Evolutionary conservation across 257 asterid species (phyloP), one percentile per base, ranked within the genome.

Genomic region (Coffea canephora): DNA sequence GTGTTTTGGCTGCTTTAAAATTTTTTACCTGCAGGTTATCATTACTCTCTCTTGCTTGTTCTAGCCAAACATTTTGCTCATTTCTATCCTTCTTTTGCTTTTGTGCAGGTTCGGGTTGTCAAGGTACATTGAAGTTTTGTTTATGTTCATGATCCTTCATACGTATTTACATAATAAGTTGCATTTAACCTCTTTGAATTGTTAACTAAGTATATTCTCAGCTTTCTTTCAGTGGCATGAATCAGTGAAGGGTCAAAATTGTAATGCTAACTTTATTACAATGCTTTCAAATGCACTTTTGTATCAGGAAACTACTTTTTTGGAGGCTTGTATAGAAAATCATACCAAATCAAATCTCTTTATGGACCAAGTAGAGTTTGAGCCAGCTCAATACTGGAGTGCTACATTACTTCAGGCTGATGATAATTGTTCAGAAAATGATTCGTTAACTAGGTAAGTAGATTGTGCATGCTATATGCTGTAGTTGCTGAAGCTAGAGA

Each of bases 301-400:
- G 54, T 84, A 90, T 84, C 97, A 95, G 99, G 97, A 92, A 78
- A 84, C 87, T 31, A 95, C 97, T 41, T 89, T 95, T 85, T 73
- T 95, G 89, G 99, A 95, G 90, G 97, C 97, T 68, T 93, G 99
- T 88, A 87, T 95, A 78, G 99, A 95, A 84, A 95, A 95, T 81
- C 96, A 95, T 88, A 95, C 99, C 57, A 95, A 95, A 89, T 87
- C 97, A 82, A 91, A 92, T 87, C 97, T 95, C 71, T 95, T 80
- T 88, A 93, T 95, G 98, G 99, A 92, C 87, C 98, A 95, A 95
- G 99, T 95, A 77, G 99, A 95, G 82, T 95, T 95, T 84, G 99
- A 95, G 91, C 97, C 98, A 2, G 89, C 96, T 81, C 98, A 87
- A 75, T 78, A 91, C 79, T 95, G 99, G 98, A 89, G 79, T 79